Base-by-base conservation (phyloP, 164 flowering plant species). In the Stephania cephalantha region DNA sequence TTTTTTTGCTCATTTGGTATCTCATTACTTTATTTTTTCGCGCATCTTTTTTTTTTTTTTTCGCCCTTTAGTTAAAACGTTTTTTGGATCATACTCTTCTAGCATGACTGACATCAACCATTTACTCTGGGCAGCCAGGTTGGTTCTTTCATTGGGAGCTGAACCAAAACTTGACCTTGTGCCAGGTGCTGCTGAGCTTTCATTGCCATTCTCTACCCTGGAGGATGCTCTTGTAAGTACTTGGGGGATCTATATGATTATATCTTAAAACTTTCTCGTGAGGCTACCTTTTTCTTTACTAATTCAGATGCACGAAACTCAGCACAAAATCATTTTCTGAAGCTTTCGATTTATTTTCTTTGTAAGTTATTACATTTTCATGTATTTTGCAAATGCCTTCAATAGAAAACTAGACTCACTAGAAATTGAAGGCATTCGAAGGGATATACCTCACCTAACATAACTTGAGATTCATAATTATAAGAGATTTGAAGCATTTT, bases 81-180 rank as follows among this genome's bases (percentile, higher is more conserved):
- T 65, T 10, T 71, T 46, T 29, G 45, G 70, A 1, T 69, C 7
- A 42, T 22, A 5, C 53, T 73, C 46, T 3, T 31, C n/a, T 65
- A 68, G 68, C 25, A 42, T 31, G 69, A 71, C 77, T 84, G 76
- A 82, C 76, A 75, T 81, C 68, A 58, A 55, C 72, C 72, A 73
- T 73, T 80, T 72, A 29, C 79, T 75, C 76, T 87, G 94, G 97
- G 87, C 92, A 89, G 95, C 88, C 93, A 95, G 99, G 99, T 87
- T 95, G 96, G 99, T 95, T 86, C 97, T 95, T 84, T 90, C 97
- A 73, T 82, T 95, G 82, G 99, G 99, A 81, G 96, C 99, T 88
- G 93, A 90, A 85, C 69, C 97, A 66, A 91, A 87, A 82, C 90
- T 93, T 77, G 98, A 95, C 83, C 50, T 84, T 78, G 93, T 93